Conservation (phyloP, 139 green algal species). For the Picochlorum sp. region DNA sequence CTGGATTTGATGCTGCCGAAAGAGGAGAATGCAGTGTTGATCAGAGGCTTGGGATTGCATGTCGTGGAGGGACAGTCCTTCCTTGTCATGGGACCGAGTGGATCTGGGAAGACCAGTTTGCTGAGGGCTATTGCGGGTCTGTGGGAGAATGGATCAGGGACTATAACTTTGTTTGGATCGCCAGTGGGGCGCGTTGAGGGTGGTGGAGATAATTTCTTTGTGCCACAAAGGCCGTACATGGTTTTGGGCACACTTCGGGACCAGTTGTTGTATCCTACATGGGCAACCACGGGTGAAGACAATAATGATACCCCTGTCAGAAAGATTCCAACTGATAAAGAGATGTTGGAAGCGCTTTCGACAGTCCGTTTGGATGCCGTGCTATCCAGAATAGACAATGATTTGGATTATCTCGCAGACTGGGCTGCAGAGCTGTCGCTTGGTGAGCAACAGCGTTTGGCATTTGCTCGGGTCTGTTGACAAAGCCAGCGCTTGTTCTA, state of each 20-base stretch:
- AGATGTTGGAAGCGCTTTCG: conserved; percentile 53
- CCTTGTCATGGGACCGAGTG: conserved; percentile 84
- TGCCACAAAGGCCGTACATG: conserved; percentile 95
- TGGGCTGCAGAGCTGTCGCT: conserved; percentile 82
- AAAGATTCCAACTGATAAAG: conserved; percentile 45
- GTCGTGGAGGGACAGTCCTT: conserved; percentile 48
- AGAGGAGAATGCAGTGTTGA: conserved; percentile 11
- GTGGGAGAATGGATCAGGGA: conserved; percentile 64
- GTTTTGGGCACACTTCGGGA: conserved; percentile 84
- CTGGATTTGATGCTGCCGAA: conserved; percentile 51
- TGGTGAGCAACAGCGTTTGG: conserved; percentile 95
- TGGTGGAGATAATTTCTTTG: conserved; percentile 54
- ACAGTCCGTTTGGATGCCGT: conserved; percentile 37
- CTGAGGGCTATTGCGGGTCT: conserved; percentile 86
- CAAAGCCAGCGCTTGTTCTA: conserved; percentile 66
- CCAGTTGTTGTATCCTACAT: conserved; percentile 84
- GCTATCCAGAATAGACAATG: conserved; percentile 17
- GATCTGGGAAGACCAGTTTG: conserved; percentile 85
- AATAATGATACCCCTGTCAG: background rate
- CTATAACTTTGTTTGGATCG: conserved; percentile 39
- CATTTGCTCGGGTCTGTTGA: conserved; percentile 70
- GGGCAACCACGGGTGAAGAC: conserved; percentile 6
- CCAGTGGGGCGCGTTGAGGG: conserved; percentile 26
- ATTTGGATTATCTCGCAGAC: conserved; percentile 63
- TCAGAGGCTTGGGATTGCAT: conserved; percentile 22